Conservation (phyloP, 768 basidiomycete genomes). For the Pisolithus albus region DNA sequence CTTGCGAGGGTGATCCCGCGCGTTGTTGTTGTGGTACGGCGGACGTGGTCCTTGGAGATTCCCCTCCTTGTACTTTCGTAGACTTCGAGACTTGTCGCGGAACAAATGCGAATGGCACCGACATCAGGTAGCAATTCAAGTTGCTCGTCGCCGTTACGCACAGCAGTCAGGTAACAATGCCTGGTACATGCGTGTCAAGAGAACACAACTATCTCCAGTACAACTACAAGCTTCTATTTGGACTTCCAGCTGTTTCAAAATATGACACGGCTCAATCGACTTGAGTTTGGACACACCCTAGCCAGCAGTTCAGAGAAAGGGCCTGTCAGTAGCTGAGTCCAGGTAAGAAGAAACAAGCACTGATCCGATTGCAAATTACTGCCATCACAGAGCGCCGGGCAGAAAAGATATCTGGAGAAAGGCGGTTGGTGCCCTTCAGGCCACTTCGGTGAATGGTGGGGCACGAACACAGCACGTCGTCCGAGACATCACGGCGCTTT, state of each 20-base stretch:
- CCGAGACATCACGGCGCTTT: conserved; percentile 1
- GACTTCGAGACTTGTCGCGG: conserved; percentile 40
- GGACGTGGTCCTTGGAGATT: conserved; percentile 6
- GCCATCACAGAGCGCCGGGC: conserved; percentile 5
- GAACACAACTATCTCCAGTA: background rate
- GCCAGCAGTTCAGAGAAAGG: background rate
- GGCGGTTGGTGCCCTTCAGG: conserved; percentile 6
- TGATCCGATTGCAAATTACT: conserved; percentile 14
- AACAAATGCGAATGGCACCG: conserved; percentile 37
- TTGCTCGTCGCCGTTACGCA: too few relatives aligned
- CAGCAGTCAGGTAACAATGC: too few relatives aligned
- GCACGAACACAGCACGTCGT: conserved; percentile 7
- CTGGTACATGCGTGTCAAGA: too few relatives aligned
- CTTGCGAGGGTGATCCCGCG: conserved; percentile 3
- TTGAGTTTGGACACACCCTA: too few relatives aligned
- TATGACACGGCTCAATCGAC: too few relatives aligned
- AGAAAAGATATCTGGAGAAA: background rate
- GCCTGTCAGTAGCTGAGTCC: background rate
- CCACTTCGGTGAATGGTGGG: background rate
- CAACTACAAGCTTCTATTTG: background rate
- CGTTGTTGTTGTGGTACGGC: conserved; percentile 4
- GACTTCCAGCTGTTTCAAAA: too few relatives aligned
- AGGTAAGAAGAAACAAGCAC: background rate
- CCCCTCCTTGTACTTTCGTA: conserved; percentile 19
- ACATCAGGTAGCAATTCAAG: conserved; percentile 5